Conservation (phyloP, 1,284 basidiomycete species). For the Rhodotorula sp. region DNA sequence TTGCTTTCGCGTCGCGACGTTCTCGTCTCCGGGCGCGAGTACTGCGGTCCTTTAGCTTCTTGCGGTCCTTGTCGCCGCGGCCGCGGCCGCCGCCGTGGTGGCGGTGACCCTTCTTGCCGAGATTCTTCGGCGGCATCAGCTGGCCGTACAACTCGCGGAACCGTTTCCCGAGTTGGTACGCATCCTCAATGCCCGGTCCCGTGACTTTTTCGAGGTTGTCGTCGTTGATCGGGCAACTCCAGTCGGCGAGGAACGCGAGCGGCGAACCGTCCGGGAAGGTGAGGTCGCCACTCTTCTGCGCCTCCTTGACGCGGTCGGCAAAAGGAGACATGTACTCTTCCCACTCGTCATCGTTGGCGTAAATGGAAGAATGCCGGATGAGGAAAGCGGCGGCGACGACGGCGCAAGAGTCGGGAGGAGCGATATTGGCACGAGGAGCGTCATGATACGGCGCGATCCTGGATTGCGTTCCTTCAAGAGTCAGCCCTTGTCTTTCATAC, state of each 20-base stretch:
- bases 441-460: conserved; percentile 44
- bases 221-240: conserved; percentile 57
- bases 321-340: conserved; percentile 52
- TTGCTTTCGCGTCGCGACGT: conserved; percentile 22
- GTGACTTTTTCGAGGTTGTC: conserved; percentile 71
- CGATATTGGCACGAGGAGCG: conserved; percentile 39
- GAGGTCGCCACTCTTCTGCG: background rate
- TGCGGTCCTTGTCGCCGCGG: conserved; percentile 24
- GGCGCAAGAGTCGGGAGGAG: conserved; percentile 40
- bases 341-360: conserved; percentile 53
- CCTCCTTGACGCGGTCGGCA: conserved; percentile 47
- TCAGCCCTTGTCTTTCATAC: background rate
- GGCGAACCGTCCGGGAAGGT: conserved; percentile 38
- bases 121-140: conserved; percentile 48
- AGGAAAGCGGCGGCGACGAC: conserved; percentile 42
- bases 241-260: conserved; percentile 50
- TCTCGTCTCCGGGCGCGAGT: conserved; percentile 14
- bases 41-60: conserved; percentile 13
- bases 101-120: conserved; percentile 38
- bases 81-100: conserved; percentile 20
- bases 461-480: too few species aligned
- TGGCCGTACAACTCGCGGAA: conserved; percentile 48
- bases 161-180: conserved; percentile 48
- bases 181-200: conserved; percentile 49
- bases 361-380: conserved; percentile 50